phyloP scores from a whole-genome alignment of 1,284 basidiomycete genomes.

The Cutaneotrichosporon mucoides region DNA sequence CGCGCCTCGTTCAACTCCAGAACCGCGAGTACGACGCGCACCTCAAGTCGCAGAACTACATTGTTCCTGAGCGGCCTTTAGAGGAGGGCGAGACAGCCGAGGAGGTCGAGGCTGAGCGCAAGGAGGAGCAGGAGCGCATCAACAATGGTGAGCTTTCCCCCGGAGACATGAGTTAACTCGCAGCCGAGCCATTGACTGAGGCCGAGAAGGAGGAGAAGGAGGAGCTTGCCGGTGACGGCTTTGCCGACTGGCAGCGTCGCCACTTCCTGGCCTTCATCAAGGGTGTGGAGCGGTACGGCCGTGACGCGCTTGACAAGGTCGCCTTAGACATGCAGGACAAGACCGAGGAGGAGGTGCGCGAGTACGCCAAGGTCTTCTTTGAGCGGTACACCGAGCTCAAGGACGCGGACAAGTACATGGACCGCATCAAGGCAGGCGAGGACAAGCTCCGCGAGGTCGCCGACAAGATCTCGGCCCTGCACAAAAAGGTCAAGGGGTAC shows the following conservation, averaged over 20 bases:
- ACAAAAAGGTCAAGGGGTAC: constrained; percentile 78
- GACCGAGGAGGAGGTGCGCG: constrained; percentile 70
- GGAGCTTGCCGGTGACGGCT: constrained; percentile 69
- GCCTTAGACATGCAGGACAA: constrained; percentile 85
- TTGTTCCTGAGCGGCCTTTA: constrained; percentile 66
- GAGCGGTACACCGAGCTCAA: constrained; percentile 82
- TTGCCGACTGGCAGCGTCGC: constrained; percentile 83
- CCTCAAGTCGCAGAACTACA: constrained; percentile 65
- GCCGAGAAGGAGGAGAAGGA: constrained; percentile 79
- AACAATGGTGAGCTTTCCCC: constrained; percentile 60
- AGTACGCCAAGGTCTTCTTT: constrained; percentile 83
- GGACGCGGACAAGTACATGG: constrained; percentile 75
- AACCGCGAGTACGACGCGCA: constrained; percentile 80
- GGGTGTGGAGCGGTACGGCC: constrained; percentile 80
- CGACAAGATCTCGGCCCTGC: constrained; percentile 76
- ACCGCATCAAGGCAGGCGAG: constrained; percentile 75
- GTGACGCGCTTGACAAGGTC: constrained; percentile 64
- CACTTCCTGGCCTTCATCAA: constrained; percentile 91
- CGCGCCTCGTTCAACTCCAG: constrained; percentile 74
- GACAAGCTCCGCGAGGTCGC: constrained; percentile 62
- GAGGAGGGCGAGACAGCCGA: constrained; percentile 71
- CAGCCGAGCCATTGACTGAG: constrained; percentile 81
- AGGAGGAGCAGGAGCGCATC: constrained; percentile 78
- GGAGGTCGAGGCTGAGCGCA: constrained; percentile 75
- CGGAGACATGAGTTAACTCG: constrained; percentile 8